Evolutionary conservation across 805 yeast species (phyloP), one percentile per base, ranked within the genome.

Genomic region (Pichia thaimueangensis): DNA sequence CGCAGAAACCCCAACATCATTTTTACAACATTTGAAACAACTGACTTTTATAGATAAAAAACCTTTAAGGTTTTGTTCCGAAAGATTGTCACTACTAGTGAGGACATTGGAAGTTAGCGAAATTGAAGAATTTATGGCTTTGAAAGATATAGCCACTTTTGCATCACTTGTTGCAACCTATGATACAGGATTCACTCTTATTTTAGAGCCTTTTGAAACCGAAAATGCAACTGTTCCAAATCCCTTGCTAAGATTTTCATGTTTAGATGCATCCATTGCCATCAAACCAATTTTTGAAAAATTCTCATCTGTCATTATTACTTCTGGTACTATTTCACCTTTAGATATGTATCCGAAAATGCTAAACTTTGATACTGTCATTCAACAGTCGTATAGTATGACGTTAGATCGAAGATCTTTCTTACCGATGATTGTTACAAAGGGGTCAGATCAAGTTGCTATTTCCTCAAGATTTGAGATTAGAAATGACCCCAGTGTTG

Each of bases 291-390:
- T 93, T 0, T 91, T 93, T 67, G 98, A 93, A 39, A 73, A 89
- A 45, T 93, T 91, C 56, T 80, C 86, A 7, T 83, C 96, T 0
- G 95, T 93, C 10, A 82, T 93, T 47, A 93, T 93, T 47, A 93
- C 99, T 0, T 86, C 96, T 0, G 99, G 99, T 51, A 93, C 99
- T 13, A 93, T 93, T 37, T 91, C 97, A 0, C 99, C 99, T 1
- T 74, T 93, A 60, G 97, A 93, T 57, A 93, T 93, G 99, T 93
- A 93, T 60, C 99, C 98, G 6, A 82, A 86, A 54, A 91, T 91
- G 97, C 68, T 91, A 47, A 85, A 88, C 57, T 91, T 93, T 63
- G 88, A 86, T 40, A 89, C 97, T 0, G 95, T 89, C 3, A 73
- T 93, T 28, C 96, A 89, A 62, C 93, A 88, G 58, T 89, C 97